Conservation (phyloP, 805 yeast genomes). For the Metschnikowia cubensis region DNA sequence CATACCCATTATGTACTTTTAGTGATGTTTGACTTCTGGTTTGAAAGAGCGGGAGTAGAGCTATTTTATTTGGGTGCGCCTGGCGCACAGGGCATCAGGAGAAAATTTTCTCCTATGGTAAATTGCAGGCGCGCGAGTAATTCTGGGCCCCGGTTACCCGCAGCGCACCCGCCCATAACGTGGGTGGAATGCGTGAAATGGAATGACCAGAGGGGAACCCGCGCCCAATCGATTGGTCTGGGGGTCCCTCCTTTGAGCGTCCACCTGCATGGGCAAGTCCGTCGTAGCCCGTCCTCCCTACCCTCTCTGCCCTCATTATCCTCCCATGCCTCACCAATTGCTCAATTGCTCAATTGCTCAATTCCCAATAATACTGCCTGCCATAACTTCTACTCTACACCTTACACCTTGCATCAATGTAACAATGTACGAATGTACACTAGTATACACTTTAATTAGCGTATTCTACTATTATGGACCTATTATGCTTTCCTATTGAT, state of each 20-base stretch:
- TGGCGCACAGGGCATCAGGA: conserved; percentile 21
- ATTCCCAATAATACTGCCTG: too few species aligned
- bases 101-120: conserved; percentile 19
- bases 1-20: conserved; percentile 37
- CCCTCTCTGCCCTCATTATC: neutral
- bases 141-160: conserved; percentile 19
- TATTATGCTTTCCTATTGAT: too few species aligned
- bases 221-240: conserved; percentile 3
- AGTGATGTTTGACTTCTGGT: conserved; percentile 23
- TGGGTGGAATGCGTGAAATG: neutral
- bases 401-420: too few species aligned
- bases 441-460: too few species aligned
- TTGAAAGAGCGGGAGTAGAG: conserved; percentile 21
- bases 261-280: conserved; percentile 1
- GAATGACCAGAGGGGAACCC: conserved; percentile 2
- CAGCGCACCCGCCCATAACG: neutral
- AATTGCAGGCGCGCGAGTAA: conserved; percentile 12
- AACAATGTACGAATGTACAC: too few species aligned
- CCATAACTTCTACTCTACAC: too few species aligned
- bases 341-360: too few species aligned
- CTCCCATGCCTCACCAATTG: too few species aligned
- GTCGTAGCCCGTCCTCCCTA: neutral
- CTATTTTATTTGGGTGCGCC: conserved; percentile 18
- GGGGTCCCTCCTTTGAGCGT: neutral
- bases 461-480: too few species aligned